A percentile compares a stretch with the other conserved stretches of the same genome.
These are phyloP conservation scores for Phytophthora idaei DNA, from an alignment of 352 stramenopile species.

Conservation along the genomic window DNA sequence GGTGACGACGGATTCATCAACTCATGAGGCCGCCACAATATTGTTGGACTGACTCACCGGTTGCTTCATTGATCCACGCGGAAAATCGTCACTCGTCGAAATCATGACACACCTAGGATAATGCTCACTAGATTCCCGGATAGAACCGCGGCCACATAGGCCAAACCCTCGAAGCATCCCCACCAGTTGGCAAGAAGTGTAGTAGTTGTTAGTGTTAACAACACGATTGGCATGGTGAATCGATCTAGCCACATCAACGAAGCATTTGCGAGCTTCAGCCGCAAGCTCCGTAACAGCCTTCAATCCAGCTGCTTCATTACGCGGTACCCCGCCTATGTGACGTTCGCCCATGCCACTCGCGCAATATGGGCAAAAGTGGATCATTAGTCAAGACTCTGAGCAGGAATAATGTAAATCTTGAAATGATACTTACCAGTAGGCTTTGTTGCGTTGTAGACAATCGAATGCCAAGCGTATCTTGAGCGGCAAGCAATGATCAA, in stretches of 20 bases:
- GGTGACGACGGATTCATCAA: not conserved
- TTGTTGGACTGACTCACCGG: not conserved
- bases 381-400: not conserved
- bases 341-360: not conserved
- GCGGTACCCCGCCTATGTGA: too few species aligned
- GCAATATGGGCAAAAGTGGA: not conserved
- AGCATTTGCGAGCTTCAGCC: too few species aligned
- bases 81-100: not conserved
- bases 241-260: conserved; percentile 1
- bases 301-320: too few species aligned
- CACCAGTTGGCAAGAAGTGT: conserved; percentile 3
- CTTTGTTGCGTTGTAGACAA: conserved; percentile 4
- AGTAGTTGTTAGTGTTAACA: conserved; percentile 15
- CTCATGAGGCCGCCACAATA: not conserved
- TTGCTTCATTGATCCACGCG: too few species aligned
- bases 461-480: conserved; percentile 1
- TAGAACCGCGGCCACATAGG: conserved; percentile 2
- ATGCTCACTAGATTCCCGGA: conserved; percentile 2
- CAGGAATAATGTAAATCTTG: conserved; percentile 2
- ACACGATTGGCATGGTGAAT: not conserved
- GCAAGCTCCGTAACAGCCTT: too few species aligned
- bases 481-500: conserved; percentile 7
- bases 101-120: not conserved
- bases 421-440: conserved; percentile 14
- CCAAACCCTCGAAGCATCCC: not conserved